Percentiles rank a stretch among this genome's conserved stretches.
These are phyloP conservation scores for Sugiyamaella smithiae DNA, from an alignment of 805 yeast species.

Conservation along the genomic window DNA sequence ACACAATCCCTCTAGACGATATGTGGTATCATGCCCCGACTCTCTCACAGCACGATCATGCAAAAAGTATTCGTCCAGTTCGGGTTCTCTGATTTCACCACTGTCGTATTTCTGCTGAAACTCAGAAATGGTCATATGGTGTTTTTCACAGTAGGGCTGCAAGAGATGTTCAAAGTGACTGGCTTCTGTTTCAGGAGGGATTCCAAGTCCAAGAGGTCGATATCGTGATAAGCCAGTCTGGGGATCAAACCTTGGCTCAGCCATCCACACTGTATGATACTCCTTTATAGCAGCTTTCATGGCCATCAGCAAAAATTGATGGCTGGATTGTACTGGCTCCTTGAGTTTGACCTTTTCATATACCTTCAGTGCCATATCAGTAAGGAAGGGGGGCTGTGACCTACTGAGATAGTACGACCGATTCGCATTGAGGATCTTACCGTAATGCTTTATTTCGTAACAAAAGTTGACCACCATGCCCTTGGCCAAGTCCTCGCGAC, in stretches of 20 bases:
- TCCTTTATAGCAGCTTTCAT: slow-evolving; percentile 80
- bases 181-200: slow-evolving; percentile 95
- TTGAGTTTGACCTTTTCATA: slow-evolving; percentile 49
- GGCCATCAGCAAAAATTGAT: slow-evolving; percentile 61
- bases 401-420: slow-evolving; percentile 86
- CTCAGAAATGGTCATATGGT: slow-evolving; percentile 54
- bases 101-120: slow-evolving; percentile 69
- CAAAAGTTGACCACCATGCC: slow-evolving; percentile 93
- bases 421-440: slow-evolving; percentile 91
- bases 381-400: slow-evolving; percentile 94
- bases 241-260: slow-evolving; percentile 68
- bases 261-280: slow-evolving; percentile 76
- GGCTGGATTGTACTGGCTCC: slow-evolving; percentile 36
- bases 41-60: slow-evolving; percentile 96
- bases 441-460: slow-evolving; percentile 85
- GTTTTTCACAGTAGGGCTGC: slow-evolving; percentile 63
- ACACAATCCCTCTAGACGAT: slow-evolving; percentile 84
- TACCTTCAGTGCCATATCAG: slow-evolving; percentile 82
- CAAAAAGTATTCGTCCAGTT: slow-evolving; percentile 79
- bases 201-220: slow-evolving; percentile 87
- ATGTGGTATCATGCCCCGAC: slow-evolving; percentile 93
- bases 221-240: slow-evolving; percentile 81
- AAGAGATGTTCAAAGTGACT: slow-evolving; percentile 78
- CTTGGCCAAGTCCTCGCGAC: slow-evolving; percentile 64
- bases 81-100: slow-evolving; percentile 66